Percentiles rank a stretch among this genome's conserved stretches.
Evolutionary conservation across 2,329 filamentous ascomycete species (phyloP).

Genomic region (Ceratocystis harringtonii): DNA sequence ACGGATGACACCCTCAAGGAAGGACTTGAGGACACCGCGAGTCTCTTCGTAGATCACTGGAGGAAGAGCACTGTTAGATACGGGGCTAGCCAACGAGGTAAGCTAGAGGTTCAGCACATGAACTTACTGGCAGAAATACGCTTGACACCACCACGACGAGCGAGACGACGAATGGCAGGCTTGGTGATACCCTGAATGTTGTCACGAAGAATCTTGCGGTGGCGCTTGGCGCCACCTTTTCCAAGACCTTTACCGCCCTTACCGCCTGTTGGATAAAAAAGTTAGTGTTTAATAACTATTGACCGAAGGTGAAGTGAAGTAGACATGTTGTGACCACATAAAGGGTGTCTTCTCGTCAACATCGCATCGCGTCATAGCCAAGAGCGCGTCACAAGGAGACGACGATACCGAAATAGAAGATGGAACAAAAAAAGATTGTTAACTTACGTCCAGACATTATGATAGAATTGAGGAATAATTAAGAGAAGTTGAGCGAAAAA

Average conservation of each 20-base stretch:
- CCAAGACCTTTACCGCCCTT: constrained; percentile 97
- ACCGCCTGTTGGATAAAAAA: constrained; percentile 43
- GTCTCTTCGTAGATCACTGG: constrained; percentile 65
- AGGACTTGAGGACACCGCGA: constrained; percentile 62
- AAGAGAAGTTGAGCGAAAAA: background rate
- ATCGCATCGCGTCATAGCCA: background rate
- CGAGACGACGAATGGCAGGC: constrained; percentile 95
- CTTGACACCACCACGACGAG: constrained; percentile 98
- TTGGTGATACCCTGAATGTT: constrained; percentile 99
- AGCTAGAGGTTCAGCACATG: background rate
- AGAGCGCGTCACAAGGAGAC: constrained; percentile 8
- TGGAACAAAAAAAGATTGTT: background rate
- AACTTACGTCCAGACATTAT: constrained; percentile 19
- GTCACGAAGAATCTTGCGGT: constrained; percentile 98
- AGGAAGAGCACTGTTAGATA: constrained; percentile 2
- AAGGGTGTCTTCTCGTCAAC: background rate
- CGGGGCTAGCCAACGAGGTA: background rate
- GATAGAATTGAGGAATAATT: constrained; percentile 7
- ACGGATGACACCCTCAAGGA: constrained; percentile 63
- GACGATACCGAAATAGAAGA: background rate
- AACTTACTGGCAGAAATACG: constrained; percentile 71
- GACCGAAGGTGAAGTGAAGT: background rate
- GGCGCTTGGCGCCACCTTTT: constrained; percentile 97
- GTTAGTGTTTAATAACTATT: constrained; percentile 6
- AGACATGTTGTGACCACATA: background rate